Percentiles rank a stretch among this genome's conserved stretches.
Evolutionary conservation across 2,329 filamentous ascomycete species (phyloP).

Genomic region (Phaeosphaeria sp.): DNA sequence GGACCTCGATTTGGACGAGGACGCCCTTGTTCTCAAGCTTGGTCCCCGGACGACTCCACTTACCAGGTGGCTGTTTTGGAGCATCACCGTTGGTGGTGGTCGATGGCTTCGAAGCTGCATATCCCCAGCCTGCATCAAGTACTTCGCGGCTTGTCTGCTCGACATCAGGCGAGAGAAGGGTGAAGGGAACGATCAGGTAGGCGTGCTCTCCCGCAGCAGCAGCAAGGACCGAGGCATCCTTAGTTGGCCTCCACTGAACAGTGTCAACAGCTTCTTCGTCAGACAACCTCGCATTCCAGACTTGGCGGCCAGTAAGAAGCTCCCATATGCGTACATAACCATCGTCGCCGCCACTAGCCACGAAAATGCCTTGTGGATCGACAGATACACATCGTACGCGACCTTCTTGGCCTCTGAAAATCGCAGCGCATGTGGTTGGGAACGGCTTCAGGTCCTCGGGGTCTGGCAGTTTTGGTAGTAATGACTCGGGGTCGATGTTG

Average conservation of each 20-base stretch:
- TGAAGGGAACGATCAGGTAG: constrained; percentile 76
- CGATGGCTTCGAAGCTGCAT: constrained; percentile 71
- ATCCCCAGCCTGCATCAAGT: constrained; percentile 90
- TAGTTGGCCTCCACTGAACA: constrained; percentile 87
- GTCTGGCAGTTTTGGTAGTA: constrained; percentile 90
- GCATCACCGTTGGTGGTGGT: constrained; percentile 60
- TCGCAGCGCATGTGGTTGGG: constrained; percentile 84
- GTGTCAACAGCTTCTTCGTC: constrained; percentile 80
- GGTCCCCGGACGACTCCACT: constrained; percentile 80
- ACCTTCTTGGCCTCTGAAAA: constrained; percentile 88
- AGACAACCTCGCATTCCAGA: constrained; percentile 83
- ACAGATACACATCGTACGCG: constrained; percentile 84
- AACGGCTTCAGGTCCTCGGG: constrained; percentile 95
- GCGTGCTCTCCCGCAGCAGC: constrained; percentile 85
- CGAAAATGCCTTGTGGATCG: constrained; percentile 82
- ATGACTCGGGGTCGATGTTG: constrained; percentile 92
- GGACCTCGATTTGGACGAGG: constrained; percentile 79
- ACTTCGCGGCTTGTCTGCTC: constrained; percentile 77
- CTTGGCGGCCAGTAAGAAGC: constrained; percentile 80
- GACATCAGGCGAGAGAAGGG: constrained; percentile 72
- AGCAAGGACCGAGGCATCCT: constrained; percentile 80
- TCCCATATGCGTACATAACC: constrained; percentile 93
- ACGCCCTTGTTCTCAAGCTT: constrained; percentile 79
- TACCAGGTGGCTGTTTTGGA: constrained; percentile 77
- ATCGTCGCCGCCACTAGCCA: constrained; percentile 94